A percentile compares a stretch with the other conserved stretches of the same genome.
These are phyloP conservation scores for Dendryphion nanum DNA, from an alignment of 2,329 filamentous ascomycete genomes.

Conservation along the genomic window DNA sequence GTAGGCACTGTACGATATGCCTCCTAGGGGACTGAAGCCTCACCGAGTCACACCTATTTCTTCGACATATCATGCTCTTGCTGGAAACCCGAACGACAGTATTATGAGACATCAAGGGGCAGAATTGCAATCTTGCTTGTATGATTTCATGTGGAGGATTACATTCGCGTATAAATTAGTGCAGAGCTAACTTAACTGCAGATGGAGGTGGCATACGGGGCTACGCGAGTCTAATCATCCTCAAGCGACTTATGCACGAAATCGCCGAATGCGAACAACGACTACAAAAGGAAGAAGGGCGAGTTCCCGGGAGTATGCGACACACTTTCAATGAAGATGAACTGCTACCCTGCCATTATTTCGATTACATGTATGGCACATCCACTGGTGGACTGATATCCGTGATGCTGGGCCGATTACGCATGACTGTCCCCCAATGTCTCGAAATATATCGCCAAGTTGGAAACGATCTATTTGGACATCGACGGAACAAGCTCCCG, in stretches of 20 bases:
- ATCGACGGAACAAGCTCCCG: slow-evolving; percentile 43
- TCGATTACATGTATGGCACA: slow-evolving; percentile 55
- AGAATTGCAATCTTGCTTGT: no score
- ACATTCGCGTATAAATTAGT: not conserved
- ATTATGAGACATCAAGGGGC: no score
- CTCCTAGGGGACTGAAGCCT: no score
- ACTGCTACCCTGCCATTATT: slow-evolving; percentile 52
- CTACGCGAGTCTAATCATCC: slow-evolving; percentile 51
- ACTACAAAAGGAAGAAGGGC: slow-evolving; percentile 45
- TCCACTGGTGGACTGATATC: slow-evolving; percentile 53
- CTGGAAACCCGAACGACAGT: no score
- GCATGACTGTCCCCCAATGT: slow-evolving; percentile 50
- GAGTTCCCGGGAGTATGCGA: slow-evolving; percentile 23
- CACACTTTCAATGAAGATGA: slow-evolving; percentile 41
- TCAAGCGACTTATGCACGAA: slow-evolving; percentile 50
- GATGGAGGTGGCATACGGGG: slow-evolving; percentile 53
- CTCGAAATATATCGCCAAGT: slow-evolving; percentile 48
- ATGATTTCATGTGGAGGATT: no score
- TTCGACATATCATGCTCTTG: no score
- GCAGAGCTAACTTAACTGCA: slow-evolving; percentile 19
- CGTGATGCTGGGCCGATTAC: slow-evolving; percentile 49
- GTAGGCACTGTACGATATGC: no score
- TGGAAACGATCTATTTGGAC: slow-evolving; percentile 49
- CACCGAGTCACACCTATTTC: no score
- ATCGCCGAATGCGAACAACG: slow-evolving; percentile 45